Evolutionary conservation across 768 basidiomycete species (phyloP).

Genomic region (Cytidiella melzeri): DNA sequence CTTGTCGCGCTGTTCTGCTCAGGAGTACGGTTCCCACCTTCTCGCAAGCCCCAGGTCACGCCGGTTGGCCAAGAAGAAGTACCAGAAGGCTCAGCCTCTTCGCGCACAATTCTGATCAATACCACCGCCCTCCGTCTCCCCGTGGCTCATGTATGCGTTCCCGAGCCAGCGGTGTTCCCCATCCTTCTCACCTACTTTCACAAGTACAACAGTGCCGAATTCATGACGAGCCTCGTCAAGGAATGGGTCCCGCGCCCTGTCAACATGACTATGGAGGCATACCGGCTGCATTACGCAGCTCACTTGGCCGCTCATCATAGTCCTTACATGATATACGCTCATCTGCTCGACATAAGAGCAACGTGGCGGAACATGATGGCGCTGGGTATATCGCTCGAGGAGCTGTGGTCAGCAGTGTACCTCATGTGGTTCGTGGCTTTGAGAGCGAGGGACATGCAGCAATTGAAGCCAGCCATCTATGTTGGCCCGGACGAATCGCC

Average conservation of each 20-base stretch:
- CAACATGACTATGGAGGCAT: neutral
- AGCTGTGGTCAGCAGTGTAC: conserved; percentile 37
- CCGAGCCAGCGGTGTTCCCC: neutral
- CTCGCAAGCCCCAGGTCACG: neutral
- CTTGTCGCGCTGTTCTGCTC: conserved; percentile 7
- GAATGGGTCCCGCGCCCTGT: neutral
- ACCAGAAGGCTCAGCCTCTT: neutral
- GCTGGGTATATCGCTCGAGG: conserved; percentile 39
- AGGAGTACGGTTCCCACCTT: neutral
- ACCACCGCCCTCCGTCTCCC: neutral
- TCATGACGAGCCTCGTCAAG: neutral
- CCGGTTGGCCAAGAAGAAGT: neutral
- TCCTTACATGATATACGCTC: neutral
- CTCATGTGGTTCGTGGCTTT: conserved; percentile 37
- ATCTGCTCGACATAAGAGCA: neutral
- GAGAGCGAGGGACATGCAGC: neutral
- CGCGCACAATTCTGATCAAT: neutral
- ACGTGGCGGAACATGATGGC: conserved; percentile 37
- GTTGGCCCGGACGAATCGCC: neutral
- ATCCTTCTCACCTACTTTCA: conserved; percentile 1
- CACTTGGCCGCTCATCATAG: neutral
- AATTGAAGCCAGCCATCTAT: neutral
- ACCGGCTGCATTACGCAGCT: neutral
- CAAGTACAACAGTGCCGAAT: neutral
- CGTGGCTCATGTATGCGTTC: neutral